phyloP scores from a whole-genome alignment of 2,329 filamentous ascomycete species.

The Botryotinia globosa region DNA sequence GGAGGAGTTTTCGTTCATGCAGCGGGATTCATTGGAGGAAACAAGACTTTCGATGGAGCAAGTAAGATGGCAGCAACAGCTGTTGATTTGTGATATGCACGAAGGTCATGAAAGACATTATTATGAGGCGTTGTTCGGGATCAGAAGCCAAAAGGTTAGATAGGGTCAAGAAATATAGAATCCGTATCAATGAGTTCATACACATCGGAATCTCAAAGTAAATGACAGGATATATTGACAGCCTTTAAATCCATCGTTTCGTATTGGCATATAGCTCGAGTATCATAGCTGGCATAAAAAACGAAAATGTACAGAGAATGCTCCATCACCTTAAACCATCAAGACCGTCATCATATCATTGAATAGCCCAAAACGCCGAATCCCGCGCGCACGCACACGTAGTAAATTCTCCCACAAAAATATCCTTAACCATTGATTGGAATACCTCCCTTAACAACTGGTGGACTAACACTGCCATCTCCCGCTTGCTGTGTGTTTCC shows the following conservation, averaged over 20 bases:
- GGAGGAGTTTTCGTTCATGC: constrained; percentile 93
- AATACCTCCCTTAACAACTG: constrained; percentile 51
- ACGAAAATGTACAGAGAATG: constrained; percentile 22
- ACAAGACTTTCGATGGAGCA: constrained; percentile 85
- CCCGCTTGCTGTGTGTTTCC: constrained; percentile 28
- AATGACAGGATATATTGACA: constrained; percentile 1
- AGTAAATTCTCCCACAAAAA: constrained; percentile 16
- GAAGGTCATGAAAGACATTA: constrained; percentile 3
- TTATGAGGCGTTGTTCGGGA: constrained; percentile 10
- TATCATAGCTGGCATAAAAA: constrained; percentile 20
- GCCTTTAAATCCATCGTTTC: constrained; percentile 15
- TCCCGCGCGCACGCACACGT: constrained; percentile 5
- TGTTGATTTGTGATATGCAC: constrained; percentile 43
- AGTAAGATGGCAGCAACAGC: constrained; percentile 82
- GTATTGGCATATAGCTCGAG: constrained; percentile 9
- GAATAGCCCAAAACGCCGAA: constrained; percentile 21
- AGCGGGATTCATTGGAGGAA: constrained; percentile 92
- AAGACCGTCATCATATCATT: constrained; percentile 14
- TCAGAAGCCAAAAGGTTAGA: constrained; percentile 9
- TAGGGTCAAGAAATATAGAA: background rate
- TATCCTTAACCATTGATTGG: constrained; percentile 59
- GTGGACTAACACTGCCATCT: constrained; percentile 43
- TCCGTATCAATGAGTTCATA: background rate
- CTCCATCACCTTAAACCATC: constrained; percentile 17
- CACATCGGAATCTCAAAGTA: background rate